A percentile compares a stretch with the other conserved stretches of the same genome.
Conservation (phyloP, 1,284 basidiomycete species). For the Mycena sp. region DNA sequence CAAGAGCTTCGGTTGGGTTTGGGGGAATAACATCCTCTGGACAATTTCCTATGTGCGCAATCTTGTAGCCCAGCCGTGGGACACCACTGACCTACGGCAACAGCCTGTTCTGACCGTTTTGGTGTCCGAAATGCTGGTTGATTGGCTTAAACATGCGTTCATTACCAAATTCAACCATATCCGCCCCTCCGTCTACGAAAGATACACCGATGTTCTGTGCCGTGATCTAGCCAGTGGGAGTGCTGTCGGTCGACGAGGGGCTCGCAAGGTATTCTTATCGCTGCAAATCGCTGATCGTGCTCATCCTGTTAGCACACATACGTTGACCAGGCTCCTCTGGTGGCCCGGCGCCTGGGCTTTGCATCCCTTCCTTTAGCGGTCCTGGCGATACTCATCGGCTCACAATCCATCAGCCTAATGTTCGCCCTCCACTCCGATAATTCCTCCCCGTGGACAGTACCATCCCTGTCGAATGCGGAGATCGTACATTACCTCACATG, state of each 20-base stretch:
- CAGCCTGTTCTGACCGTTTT: constrained; percentile 94
- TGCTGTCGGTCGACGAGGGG: constrained; percentile 71
- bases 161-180: constrained; percentile 99
- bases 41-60: constrained; percentile 88
- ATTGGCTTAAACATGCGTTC: constrained; percentile 99
- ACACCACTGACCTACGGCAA: constrained; percentile 3
- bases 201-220: constrained; percentile 96
- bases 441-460: constrained; percentile 56
- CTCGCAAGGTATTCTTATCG: constrained; percentile 67
- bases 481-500: constrained; percentile 70
- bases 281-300: constrained; percentile 32
- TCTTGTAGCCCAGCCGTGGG: constrained; percentile 3
- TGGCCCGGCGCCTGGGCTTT: constrained; percentile 94
- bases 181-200: constrained; percentile 93
- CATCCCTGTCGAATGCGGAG: constrained; percentile 58
- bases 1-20: constrained; percentile 87
- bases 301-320: constrained; percentile 75
- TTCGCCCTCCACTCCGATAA: constrained; percentile 60
- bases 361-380: constrained; percentile 93
- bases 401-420: constrained; percentile 81
- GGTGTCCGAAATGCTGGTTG: constrained; percentile 93
- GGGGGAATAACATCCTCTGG: constrained; percentile 84
- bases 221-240: constrained; percentile 91
- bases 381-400: constrained; percentile 88
- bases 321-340: constrained; percentile 95